Conservation (phyloP, 2,329 filamentous ascomycete genomes). For the Aspergillus sp. region DNA sequence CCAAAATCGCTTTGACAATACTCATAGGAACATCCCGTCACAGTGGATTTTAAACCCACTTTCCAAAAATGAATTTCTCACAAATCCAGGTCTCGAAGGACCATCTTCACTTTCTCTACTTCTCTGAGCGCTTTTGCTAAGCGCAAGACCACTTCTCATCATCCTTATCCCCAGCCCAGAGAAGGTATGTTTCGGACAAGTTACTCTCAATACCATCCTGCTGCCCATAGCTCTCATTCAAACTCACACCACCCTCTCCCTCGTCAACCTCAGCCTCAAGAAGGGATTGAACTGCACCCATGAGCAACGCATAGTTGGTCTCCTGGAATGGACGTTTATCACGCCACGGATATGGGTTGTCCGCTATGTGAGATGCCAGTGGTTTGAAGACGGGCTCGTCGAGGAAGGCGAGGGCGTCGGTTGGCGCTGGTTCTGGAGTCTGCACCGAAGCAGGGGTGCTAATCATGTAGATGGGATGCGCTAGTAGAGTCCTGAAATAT, state of each 20-base stretch:
- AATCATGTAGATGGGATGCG: not conserved
- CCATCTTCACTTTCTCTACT: no score
- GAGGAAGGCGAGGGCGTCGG: not conserved
- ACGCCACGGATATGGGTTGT: not conserved
- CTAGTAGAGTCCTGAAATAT: not conserved
- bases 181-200: no score
- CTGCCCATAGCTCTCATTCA: no score
- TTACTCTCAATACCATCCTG: no score
- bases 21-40: no score
- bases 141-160: no score
- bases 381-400: not conserved
- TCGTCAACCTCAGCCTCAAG: not conserved
- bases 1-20: no score
- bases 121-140: no score
- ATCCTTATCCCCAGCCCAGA: no score
- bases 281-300: not conserved
- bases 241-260: not conserved
- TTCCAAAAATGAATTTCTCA: no score
- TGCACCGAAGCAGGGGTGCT: not conserved
- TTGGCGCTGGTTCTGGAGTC: not conserved
- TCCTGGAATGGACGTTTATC: not conserved
- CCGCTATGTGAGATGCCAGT: not conserved
- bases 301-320: not conserved
- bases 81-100: no score
- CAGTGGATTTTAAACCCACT: no score